Evolutionary conservation across 2,329 filamentous ascomycete genomes (phyloP).

Genomic region (Endothia cerciana): DNA sequence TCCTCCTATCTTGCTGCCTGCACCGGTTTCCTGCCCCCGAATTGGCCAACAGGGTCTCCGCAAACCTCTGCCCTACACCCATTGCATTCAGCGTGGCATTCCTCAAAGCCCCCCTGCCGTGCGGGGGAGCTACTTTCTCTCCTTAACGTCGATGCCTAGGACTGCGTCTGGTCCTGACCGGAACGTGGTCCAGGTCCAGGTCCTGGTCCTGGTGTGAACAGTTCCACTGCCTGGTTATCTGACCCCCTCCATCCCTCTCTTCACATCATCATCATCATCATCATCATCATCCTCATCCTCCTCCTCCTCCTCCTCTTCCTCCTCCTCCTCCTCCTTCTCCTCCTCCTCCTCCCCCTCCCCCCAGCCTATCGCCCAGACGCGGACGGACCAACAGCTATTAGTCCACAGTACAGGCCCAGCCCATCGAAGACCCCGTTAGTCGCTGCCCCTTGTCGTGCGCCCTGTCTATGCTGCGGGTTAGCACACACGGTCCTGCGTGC

Average conservation of each 20-base stretch:
- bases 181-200: not conserved
- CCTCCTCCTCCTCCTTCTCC: too few relatives aligned
- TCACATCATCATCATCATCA: not conserved
- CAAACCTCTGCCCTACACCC: too few relatives aligned
- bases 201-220: constrained; percentile 14
- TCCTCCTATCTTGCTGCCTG: not conserved
- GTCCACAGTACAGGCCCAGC: too few relatives aligned
- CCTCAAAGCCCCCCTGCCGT: not conserved
- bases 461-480: too few relatives aligned
- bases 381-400: not conserved
- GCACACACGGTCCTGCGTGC: too few relatives aligned
- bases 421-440: too few relatives aligned
- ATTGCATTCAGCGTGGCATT: too few relatives aligned
- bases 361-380: too few relatives aligned
- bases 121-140: not conserved
- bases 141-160: not conserved
- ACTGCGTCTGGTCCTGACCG: not conserved
- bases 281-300: not conserved
- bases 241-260: not conserved
- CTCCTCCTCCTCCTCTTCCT: too few relatives aligned
- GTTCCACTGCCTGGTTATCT: constrained; percentile 3
- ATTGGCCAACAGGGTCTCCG: not conserved
- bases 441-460: not conserved
- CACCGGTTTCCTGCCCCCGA: not conserved
- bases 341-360: too few relatives aligned